Evolutionary conservation across 768 basidiomycete genomes (phyloP), one percentile per base, ranked within the genome.

Genomic region (Lactarius tabidus): DNA sequence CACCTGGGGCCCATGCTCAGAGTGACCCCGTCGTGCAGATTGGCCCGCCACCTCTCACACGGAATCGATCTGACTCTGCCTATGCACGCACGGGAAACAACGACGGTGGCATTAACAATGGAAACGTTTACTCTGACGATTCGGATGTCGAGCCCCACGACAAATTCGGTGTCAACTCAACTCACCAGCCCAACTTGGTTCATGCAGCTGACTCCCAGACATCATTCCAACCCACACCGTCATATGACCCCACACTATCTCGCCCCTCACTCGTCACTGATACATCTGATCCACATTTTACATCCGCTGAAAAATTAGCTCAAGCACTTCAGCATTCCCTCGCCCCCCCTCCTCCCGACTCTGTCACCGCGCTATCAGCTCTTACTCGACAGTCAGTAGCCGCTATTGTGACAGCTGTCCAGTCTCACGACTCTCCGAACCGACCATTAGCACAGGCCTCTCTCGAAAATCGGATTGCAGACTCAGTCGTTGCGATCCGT

Each of bases 71-170:
- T 12, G 74, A 74, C 62, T 81, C 80, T 26, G 65, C 74, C 20
- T 74, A 72, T 56, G 68, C 69, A 55, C 71, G 62, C 20, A 62
- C 67, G 59, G 72, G 71, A 28, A 74, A 75, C 31, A 73, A 71
- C 39, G 74, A 76, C 38, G 75, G 72, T 57, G 68, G 67, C 17
- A 69, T 73, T 31, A 79, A 80, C 48, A 82, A 83, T 59, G 76
- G 82, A 60, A 91, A 91, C 72, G 83, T 87, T 36, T 85, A 87
- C 71, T 93, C 91, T 12, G 92, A 94, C 70, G 87, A 89, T 71
- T 93, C 90, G 12, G 90, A 89, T 58, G 78, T 89, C 39, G 82
- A 86, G 35, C 85, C 85, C 6, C 69, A 77, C 5, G 82, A 82
- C 33, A 72, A 70, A 38, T 52, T 64, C 51, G 4, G 63, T 66